Base-by-base conservation (phyloP, 1,139 yeast species). In the Debaryomyces fabryi region DNA sequence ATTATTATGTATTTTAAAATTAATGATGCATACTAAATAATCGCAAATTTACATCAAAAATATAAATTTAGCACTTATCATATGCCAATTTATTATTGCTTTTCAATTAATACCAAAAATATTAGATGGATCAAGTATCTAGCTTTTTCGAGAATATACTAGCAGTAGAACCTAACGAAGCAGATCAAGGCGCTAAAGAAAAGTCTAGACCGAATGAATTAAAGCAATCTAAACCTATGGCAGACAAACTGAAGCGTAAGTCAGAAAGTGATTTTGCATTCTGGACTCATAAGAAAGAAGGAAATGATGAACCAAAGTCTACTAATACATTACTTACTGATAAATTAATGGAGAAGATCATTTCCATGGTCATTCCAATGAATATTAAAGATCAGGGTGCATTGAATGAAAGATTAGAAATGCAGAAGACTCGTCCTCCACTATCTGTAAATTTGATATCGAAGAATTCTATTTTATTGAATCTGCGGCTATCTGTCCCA, bases 391-490 rank as follows among this genome's bases (percentile, higher is more conserved):
- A 69, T 24, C 71, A 68, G 49, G 63, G 72, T n/a, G 65, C 81
- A 9, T 51, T 73, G 16, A 71, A 76, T 40, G 77, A 74, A 18
- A 65, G 95, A 50, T 69, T 82, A 21, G 79, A 73, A 46, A 78
- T 79, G 54, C 90, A 88, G 50, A 81, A 81, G 52, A 65, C 73
- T 16, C 67, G 96, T 45, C 95, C 96, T 0, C 81, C 82, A 15
- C 68, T 90, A 33, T 84, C 90, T 24, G 82, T 88, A 45, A 88
- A 81, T 40, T 58, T 78, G 9, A 86, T 88, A 86, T 81, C 90
- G 38, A 79, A 76, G 52, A 88, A 90, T 62, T 79, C 88, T 50
- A 81, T 86, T 30, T 74, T 76, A 53, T 71, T 89, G 71, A 82
- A 83, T 49, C 81, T 88, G 18, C 68, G 96, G 45, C 64, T 87